Evolutionary conservation across 306 rosid species (phyloP).

Genomic region (Vigna unguiculata): DNA sequence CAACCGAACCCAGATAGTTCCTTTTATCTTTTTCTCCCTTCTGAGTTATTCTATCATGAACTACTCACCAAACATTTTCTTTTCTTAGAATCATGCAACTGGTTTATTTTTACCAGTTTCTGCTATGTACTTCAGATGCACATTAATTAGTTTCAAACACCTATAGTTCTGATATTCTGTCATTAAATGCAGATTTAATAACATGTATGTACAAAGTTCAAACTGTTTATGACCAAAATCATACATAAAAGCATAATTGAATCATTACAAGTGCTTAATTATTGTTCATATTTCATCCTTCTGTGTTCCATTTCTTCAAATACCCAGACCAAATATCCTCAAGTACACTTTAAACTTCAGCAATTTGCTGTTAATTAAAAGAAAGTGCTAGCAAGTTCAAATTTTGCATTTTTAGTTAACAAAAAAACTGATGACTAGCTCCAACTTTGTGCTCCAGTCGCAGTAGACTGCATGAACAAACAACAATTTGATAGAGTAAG

Average conservation of each 20-base stretch:
- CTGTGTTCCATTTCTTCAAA: neutral
- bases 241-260: neutral
- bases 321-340: neutral
- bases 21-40: too few relatives aligned
- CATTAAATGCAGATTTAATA: neutral
- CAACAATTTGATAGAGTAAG: neutral
- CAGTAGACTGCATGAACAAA: neutral
- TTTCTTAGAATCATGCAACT: neutral
- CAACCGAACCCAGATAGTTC: too few relatives aligned
- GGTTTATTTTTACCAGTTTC: neutral
- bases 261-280: conserved; percentile 19
- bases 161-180: neutral
- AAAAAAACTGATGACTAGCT: neutral
- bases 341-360: neutral
- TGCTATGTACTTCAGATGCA: neutral
- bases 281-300: conserved; percentile 3
- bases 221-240: neutral
- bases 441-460: neutral
- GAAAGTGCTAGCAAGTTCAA: neutral
- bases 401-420: conserved; percentile 9
- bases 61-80: too few relatives aligned
- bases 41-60: too few relatives aligned
- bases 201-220: neutral
- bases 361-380: neutral
- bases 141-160: neutral